Evolutionary conservation across 2,329 filamentous ascomycete species (phyloP).

Genomic region (Xylaria sp.): DNA sequence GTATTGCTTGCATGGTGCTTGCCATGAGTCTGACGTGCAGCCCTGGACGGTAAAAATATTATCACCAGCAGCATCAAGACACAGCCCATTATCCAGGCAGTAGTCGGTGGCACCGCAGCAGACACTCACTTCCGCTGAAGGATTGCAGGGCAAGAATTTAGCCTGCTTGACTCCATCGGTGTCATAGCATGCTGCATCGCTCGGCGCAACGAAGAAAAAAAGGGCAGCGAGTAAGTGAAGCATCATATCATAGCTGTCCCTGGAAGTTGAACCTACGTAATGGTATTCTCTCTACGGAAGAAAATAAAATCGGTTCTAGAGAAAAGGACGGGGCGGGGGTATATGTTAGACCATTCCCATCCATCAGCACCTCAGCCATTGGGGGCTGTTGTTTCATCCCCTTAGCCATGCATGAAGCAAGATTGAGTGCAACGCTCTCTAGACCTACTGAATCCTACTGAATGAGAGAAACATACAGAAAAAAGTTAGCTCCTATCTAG

Average conservation of each 20-base stretch:
- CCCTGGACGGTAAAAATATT: conserved; percentile 48
- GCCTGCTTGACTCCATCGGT: conserved; percentile 16
- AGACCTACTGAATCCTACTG: no score
- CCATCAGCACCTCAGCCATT: not conserved
- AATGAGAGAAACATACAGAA: not conserved
- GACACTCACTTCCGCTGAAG: conserved; percentile 36
- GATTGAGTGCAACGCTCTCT: not conserved
- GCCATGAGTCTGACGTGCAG: conserved; percentile 46
- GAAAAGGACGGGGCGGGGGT: not conserved
- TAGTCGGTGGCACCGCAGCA: conserved; percentile 45
- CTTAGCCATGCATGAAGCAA: not conserved
- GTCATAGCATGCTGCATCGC: conserved; percentile 11
- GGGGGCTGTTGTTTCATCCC: not conserved
- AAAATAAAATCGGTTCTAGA: not conserved
- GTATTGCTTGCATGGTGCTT: conserved; percentile 42
- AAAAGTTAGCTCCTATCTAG: not conserved
- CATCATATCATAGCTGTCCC: not conserved
- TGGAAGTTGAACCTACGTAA: not conserved
- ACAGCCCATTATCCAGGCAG: conserved; percentile 49
- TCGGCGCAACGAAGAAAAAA: not conserved
- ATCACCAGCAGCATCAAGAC: conserved; percentile 43
- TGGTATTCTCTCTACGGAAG: not conserved
- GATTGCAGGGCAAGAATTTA: conserved; percentile 40
- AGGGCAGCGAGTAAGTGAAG: not conserved
- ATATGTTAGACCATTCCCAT: not conserved